Evolutionary conservation across 176 grass and related monocot genomes (phyloP).

Genomic region (Carex parvula): DNA sequence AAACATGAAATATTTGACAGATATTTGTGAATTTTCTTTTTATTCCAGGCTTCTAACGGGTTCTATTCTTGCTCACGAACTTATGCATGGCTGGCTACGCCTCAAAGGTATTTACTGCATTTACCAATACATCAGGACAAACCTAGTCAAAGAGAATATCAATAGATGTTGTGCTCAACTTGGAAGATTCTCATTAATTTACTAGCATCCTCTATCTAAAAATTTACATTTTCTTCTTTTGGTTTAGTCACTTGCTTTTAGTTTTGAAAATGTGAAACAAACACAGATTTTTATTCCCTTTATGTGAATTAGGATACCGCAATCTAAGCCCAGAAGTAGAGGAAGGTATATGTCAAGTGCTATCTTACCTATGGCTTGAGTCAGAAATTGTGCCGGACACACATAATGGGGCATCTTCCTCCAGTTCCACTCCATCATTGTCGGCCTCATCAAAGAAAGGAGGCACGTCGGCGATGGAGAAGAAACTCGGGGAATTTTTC

Average conservation of each 20-base stretch:
- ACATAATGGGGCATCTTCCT: constrained; percentile 35
- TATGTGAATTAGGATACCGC: constrained; percentile 50
- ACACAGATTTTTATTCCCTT: constrained; percentile 3
- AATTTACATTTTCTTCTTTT: background rate
- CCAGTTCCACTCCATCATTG: constrained; percentile 38
- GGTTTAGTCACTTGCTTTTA: background rate
- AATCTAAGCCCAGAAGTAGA: constrained; percentile 68
- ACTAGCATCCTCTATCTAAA: background rate
- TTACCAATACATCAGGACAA: background rate
- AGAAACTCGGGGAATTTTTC: constrained; percentile 96
- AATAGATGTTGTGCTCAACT: background rate
- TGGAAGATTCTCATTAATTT: background rate
- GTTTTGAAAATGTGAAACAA: background rate
- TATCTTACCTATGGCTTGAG: constrained; percentile 89
- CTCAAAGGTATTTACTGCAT: constrained; percentile 63
- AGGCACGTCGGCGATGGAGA: constrained; percentile 76
- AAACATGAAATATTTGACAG: background rate
- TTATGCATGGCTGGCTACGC: constrained; percentile 90
- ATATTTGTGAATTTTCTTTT: constrained; percentile 9
- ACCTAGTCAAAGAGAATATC: background rate
- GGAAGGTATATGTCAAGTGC: constrained; percentile 94
- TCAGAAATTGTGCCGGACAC: constrained; percentile 76
- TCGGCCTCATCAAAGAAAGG: constrained; percentile 81
- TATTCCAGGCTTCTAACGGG: constrained; percentile 79
- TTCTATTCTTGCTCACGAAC: constrained; percentile 93